phyloP scores from a whole-genome alignment of 1,139 yeast genomes.

The Debaryomycetaceae sp. region DNA sequence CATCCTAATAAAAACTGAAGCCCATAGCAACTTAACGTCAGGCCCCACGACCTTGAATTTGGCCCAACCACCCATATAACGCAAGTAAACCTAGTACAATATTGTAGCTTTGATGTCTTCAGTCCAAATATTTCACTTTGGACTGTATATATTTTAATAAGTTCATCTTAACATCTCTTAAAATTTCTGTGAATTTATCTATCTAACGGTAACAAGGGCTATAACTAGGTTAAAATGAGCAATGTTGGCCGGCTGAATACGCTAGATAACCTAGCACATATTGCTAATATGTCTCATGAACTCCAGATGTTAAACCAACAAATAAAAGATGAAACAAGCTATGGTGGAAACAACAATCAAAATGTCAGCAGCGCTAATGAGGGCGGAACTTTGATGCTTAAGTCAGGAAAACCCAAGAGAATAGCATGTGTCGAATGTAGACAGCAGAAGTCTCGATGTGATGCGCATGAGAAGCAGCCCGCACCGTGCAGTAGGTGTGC shows the following conservation, averaged over 20 bases:
- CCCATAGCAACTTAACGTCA: slow-evolving; percentile 68
- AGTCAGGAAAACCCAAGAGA: slow-evolving; percentile 40
- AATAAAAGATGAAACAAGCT: slow-evolving; percentile 12
- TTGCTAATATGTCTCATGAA: slow-evolving; percentile 46
- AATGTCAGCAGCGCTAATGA: slow-evolving; percentile 1
- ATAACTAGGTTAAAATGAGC: slow-evolving; percentile 8
- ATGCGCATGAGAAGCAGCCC: slow-evolving; percentile 75
- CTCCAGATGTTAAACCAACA: slow-evolving; percentile 30
- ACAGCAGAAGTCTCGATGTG: slow-evolving; percentile 89
- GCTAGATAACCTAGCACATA: slow-evolving; percentile 42
- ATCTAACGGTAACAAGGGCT: not conserved
- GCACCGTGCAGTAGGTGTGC: slow-evolving; percentile 80
- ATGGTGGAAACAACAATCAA: slow-evolving; percentile 3
- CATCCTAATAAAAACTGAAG: slow-evolving; percentile 69
- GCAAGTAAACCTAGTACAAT: too few relatives aligned
- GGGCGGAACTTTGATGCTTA: slow-evolving; percentile 7
- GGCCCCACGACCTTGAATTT: slow-evolving; percentile 13
- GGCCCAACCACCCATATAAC: too few relatives aligned
- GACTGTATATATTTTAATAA: not conserved
- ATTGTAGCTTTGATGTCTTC: not conserved
- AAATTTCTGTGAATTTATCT: not conserved
- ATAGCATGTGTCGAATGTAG: slow-evolving; percentile 96
- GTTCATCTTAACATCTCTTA: not conserved
- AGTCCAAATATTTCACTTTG: not conserved
- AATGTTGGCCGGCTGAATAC: slow-evolving; percentile 18